Base-by-base conservation (phyloP, 208 protist species). In the Leishmania major region DNA sequence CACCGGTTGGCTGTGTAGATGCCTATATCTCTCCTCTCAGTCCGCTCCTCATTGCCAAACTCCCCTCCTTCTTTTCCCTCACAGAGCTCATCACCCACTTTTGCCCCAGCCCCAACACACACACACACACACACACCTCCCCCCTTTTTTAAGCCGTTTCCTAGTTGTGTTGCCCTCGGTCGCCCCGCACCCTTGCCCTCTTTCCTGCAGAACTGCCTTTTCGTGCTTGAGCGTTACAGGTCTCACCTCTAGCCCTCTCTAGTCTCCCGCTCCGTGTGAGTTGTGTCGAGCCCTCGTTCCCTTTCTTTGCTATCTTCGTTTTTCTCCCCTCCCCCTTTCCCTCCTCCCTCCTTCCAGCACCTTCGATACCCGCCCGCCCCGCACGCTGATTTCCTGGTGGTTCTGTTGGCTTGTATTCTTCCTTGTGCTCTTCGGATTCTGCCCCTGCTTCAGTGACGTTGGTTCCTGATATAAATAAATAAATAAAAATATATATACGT, bases 221-320 rank as follows among this genome's bases (percentile, higher is more conserved):
- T 75, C 47, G 8, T 43, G 13, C 47, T 55, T 57, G 64, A 70
- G 35, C 28, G 15, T 15, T 2, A 6, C 8, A 37, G 17, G 45
- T 75, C 28, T 31, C 66, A 53, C n/a, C 55, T 51, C 72, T 51
- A 72, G 8, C 64, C 55, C 28, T 73, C 62, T 47, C 66, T 79
- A 1, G 17, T 13, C 17, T 62, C 25, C 7, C 57, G 57, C 25
- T 31, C 57, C 11, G 57, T 62, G 57, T 62, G 7, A 31, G 17
- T 25, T 4, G 25, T 31, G 57, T 2, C 13, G 35, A 67, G 35
- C 64, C 49, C 15, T 80, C 62, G 43, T 55, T 31, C 70, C 37
- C 59, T 35, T 59, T 67, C 37, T 43, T 45, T 64, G 8, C 59
- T 80, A 22, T 31, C 19, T 49, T 47, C 0, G 5, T 19, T 10